These are phyloP conservation scores for Trichoderma hamatum DNA, from an alignment of 2,329 filamentous ascomycete genomes.

Conservation along the genomic window DNA sequence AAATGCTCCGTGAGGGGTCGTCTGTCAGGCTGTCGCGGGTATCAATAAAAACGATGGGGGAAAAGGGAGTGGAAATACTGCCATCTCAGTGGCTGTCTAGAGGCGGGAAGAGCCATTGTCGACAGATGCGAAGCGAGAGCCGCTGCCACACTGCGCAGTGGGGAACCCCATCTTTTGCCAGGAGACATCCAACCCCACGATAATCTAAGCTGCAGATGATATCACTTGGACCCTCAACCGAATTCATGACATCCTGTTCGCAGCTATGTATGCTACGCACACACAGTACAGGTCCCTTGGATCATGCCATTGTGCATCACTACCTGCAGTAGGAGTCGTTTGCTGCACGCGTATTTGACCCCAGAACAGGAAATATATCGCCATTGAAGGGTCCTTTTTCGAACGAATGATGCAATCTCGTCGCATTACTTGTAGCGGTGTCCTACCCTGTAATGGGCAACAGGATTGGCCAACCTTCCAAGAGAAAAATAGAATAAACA, in stretches of 20 bases:
- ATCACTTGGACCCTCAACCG: constrained; percentile 10
- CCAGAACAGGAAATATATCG: neutral
- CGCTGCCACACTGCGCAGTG: neutral
- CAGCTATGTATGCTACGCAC: neutral
- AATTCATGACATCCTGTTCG: neutral
- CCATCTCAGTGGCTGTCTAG: neutral
- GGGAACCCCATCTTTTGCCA: neutral
- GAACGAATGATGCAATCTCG: constrained; percentile 6
- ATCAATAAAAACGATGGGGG: constrained; percentile 12
- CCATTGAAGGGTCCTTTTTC: neutral
- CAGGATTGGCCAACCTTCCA: neutral
- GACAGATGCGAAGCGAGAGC: neutral
- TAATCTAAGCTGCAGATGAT: constrained; percentile 21
- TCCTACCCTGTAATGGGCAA: constrained; percentile 1
- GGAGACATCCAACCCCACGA: constrained; percentile 17
- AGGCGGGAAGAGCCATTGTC: neutral
- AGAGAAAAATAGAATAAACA: neutral
- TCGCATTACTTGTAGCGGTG: neutral
- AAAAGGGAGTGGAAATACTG: neutral
- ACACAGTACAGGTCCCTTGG: neutral
- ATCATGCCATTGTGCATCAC: neutral
- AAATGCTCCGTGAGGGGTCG: constrained; percentile 3
- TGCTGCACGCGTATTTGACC: neutral
- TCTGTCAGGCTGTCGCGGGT: constrained; percentile 18
- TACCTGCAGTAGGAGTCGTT: constrained; percentile 5